Evolutionary conservation across 352 stramenopile species (phyloP).

Genomic region (Phytophthora europaea): DNA sequence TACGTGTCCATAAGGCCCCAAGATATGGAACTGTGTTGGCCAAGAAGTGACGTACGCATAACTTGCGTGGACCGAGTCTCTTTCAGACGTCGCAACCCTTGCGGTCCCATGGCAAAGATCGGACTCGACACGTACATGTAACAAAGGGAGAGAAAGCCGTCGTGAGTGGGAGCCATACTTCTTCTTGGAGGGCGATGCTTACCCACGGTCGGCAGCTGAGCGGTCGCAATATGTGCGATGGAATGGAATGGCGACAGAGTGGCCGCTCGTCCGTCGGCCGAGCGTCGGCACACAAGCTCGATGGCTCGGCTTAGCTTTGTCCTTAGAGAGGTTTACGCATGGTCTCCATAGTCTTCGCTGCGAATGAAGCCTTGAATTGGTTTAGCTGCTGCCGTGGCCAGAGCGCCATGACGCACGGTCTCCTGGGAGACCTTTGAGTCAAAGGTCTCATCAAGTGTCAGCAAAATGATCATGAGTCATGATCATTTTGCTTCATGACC

Average conservation of each 20-base stretch:
- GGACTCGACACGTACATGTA: neutral
- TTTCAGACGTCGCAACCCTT: neutral
- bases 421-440: too few relatives aligned
- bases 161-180: neutral
- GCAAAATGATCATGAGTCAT: too few relatives aligned
- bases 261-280: neutral
- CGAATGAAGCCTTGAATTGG: too few relatives aligned
- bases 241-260: constrained; percentile 1
- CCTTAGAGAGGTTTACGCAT: too few relatives aligned
- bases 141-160: neutral
- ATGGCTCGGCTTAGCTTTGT: too few relatives aligned
- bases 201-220: neutral
- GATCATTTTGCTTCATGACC: too few relatives aligned
- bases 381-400: too few relatives aligned
- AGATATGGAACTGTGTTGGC: neutral
- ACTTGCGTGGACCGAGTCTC: neutral
- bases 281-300: neutral
- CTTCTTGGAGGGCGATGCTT: neutral
- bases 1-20: too few relatives aligned
- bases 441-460: too few relatives aligned
- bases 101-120: neutral
- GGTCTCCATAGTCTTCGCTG: too few relatives aligned
- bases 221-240: neutral
- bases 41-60: neutral
- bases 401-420: too few relatives aligned